Conservation (phyloP, 1,284 basidiomycete genomes). For the Cerioporus squamosus region DNA sequence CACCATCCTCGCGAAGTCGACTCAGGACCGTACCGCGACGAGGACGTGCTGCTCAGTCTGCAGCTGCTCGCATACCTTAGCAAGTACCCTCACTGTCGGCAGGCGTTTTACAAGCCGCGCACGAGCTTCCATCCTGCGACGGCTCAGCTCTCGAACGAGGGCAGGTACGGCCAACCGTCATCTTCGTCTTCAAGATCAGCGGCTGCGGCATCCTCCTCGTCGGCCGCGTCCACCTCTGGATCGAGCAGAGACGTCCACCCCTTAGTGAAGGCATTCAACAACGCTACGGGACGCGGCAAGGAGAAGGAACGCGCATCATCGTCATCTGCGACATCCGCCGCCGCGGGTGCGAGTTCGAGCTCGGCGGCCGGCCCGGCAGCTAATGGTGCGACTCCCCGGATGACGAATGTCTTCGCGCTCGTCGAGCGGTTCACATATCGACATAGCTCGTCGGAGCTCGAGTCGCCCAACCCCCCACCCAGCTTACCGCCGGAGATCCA, state of each 20-base stretch:
- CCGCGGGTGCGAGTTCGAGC: conserved; percentile 22
- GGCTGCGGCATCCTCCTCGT: background rate
- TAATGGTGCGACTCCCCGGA: conserved; percentile 40
- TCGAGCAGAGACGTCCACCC: conserved; percentile 31
- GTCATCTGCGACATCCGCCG: conserved; percentile 19
- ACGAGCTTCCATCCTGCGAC: conserved; percentile 75
- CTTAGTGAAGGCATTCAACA: conserved; percentile 38
- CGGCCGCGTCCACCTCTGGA: background rate
- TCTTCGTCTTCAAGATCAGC: conserved; percentile 2
- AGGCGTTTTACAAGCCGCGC: conserved; percentile 91
- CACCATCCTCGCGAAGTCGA: conserved; percentile 43
- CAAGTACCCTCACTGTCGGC: conserved; percentile 98
- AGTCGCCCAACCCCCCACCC: conserved; percentile 72
- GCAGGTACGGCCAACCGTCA: conserved; percentile 3
- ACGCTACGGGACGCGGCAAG: conserved; percentile 38
- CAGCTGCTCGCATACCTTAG: conserved; percentile 96
- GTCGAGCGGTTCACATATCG: conserved; percentile 97
- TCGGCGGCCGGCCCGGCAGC: conserved; percentile 19
- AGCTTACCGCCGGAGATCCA: conserved; percentile 90
- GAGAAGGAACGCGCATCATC: conserved; percentile 34
- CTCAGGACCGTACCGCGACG: conserved; percentile 84
- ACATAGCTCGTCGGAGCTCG: conserved; percentile 80
- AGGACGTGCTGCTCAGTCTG: conserved; percentile 90
- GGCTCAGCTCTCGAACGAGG: conserved; percentile 38
- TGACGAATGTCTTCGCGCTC: conserved; percentile 92